Percentiles rank a stretch among this genome's conserved stretches.
Conservation (phyloP, 2,329 filamentous ascomycete genomes). For the Colletotrichum sp. region DNA sequence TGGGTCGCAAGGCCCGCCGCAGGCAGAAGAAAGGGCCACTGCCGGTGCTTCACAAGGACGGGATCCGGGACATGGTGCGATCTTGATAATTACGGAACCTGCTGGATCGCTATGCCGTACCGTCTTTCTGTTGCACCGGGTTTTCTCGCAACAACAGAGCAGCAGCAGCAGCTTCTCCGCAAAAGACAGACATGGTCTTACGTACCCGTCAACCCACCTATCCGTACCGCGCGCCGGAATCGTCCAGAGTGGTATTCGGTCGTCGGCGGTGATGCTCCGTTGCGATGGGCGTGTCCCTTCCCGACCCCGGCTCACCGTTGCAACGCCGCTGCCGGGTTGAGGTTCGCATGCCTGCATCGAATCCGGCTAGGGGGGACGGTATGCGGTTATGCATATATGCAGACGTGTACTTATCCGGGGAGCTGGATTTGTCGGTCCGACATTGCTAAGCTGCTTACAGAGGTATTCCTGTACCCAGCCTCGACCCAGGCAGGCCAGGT, state of each 20-base stretch:
- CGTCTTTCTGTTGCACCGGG: not conserved
- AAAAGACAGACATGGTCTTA: not conserved
- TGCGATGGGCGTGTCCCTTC: not conserved
- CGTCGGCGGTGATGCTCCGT: slow-evolving; percentile 10
- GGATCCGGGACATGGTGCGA: slow-evolving; percentile 6
- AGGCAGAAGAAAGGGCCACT: not conserved
- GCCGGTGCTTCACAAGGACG: slow-evolving; percentile 6
- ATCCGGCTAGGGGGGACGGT: not conserved
- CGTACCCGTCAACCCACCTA: not conserved
- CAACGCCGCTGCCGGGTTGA: not conserved
- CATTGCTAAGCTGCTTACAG: not conserved
- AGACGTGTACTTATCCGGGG: not conserved
- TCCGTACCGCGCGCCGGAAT: not conserved
- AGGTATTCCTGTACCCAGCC: not conserved
- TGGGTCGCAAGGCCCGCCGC: not conserved
- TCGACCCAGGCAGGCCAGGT: not conserved
- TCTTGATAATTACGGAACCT: not conserved
- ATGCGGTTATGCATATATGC: not conserved
- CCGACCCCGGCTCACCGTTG: slow-evolving; percentile 1
- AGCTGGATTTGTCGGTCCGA: not conserved
- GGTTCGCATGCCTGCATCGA: not conserved
- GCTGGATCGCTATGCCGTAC: not conserved
- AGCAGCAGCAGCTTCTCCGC: not conserved
- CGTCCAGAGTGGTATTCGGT: slow-evolving; percentile 15
- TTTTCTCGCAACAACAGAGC: not conserved